phyloP scores from a whole-genome alignment of 176 grass and related monocot genomes.

The Oryza officinalis region DNA sequence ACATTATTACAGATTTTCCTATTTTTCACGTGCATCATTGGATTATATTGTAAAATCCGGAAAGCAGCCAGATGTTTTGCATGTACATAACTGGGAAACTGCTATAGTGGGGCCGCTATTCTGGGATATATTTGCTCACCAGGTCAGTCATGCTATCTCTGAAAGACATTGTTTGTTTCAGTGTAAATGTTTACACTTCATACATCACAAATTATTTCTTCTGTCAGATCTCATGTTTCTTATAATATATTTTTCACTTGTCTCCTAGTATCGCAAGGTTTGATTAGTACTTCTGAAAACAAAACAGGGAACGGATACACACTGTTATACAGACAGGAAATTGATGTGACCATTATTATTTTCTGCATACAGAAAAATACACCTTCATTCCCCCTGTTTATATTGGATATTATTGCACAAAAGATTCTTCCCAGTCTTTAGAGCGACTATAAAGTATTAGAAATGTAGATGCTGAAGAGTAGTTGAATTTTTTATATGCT shows the following conservation, averaged over 20 bases:
- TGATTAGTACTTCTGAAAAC: not conserved
- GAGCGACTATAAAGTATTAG: not conserved
- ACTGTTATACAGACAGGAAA: not conserved
- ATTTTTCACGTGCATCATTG: slow-evolving; percentile 67
- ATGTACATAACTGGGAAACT: slow-evolving; percentile 73
- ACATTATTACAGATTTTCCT: slow-evolving; percentile 47
- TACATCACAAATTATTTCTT: not conserved
- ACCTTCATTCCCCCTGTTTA: not conserved
- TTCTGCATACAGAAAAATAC: not conserved
- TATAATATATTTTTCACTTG: not conserved
- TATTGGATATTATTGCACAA: not conserved
- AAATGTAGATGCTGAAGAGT: not conserved
- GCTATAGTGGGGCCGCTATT: slow-evolving; percentile 64
- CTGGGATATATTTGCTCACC: slow-evolving; percentile 68
- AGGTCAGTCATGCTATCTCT: slow-evolving; percentile 38
- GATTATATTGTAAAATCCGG: slow-evolving; percentile 70
- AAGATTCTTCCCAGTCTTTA: not conserved
- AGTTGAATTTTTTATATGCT: not conserved
- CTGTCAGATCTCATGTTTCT: not conserved
- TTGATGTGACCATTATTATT: not conserved
- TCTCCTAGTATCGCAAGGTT: not conserved
- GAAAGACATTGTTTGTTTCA: not conserved
- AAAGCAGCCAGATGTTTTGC: slow-evolving; percentile 62
- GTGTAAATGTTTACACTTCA: not conserved
- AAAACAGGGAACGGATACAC: not conserved